Percentiles rank a stretch among this genome's conserved stretches.
Conservation (phyloP, 495 filamentous ascomycete species). For the Xylaria scruposa region DNA sequence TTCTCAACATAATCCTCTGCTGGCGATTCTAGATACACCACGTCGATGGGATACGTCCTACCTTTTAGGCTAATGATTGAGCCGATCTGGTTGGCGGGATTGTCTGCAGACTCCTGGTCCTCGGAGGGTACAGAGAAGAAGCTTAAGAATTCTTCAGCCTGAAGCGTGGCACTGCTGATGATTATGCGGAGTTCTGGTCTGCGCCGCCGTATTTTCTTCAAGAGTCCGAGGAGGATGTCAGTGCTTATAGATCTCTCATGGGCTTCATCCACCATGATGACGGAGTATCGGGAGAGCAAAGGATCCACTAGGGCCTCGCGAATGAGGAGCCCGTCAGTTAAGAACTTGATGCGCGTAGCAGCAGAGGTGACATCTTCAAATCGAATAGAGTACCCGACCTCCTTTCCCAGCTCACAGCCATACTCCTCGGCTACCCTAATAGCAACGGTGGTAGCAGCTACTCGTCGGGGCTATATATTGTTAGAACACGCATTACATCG, state of each 20-base stretch:
- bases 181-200: conserved; percentile 86
- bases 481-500: conserved; percentile 26
- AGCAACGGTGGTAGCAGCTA: conserved; percentile 93
- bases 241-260: conserved; percentile 96
- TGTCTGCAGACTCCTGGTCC: conserved; percentile 50
- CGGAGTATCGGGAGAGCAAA: conserved; percentile 88
- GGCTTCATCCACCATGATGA: conserved; percentile 98
- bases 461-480: conserved; percentile 74
- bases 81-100: conserved; percentile 55
- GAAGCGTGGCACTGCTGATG: conserved; percentile 91
- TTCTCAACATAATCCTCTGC: conserved; percentile 88
- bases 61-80: conserved; percentile 90
- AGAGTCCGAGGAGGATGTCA: conserved; percentile 88
- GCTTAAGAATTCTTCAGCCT: conserved; percentile 84
- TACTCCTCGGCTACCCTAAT: conserved; percentile 91
- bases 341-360: conserved; percentile 88
- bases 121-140: conserved; percentile 72
- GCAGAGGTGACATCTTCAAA: conserved; percentile 96
- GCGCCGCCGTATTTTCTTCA: conserved; percentile 90
- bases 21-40: conserved; percentile 80
- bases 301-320: conserved; percentile 94
- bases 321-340: conserved; percentile 94
- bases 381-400: conserved; percentile 95
- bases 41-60: conserved; percentile 89
- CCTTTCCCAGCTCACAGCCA: conserved; percentile 87